A percentile compares a stretch with the other conserved stretches of the same genome.
Conservation (phyloP, 176 grass and related monocot species). For the Cymbopogon citratus region DNA sequence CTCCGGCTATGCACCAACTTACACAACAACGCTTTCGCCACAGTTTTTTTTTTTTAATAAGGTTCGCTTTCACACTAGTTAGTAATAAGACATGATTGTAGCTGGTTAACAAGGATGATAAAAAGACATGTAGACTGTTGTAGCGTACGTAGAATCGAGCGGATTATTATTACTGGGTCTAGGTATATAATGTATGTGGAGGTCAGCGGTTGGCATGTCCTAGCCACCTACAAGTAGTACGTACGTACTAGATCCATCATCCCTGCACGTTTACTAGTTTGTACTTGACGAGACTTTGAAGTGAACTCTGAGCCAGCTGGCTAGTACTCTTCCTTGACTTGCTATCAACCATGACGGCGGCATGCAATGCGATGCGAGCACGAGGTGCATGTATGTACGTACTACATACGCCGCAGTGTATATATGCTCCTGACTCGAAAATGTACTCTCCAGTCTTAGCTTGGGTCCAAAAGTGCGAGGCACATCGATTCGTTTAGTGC, state of each 20-base stretch:
- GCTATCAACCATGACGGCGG: neutral
- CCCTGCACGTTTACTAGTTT: neutral
- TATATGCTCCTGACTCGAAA: neutral
- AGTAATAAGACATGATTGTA: neutral
- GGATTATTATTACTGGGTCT: neutral
- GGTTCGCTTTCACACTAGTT: neutral
- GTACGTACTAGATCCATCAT: neutral
- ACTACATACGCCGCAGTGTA: too few species aligned
- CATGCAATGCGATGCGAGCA: neutral
- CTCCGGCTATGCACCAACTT: neutral
- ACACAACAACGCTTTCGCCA: neutral
- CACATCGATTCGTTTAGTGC: neutral
- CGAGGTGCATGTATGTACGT: neutral
- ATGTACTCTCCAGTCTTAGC: neutral
- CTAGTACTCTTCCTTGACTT: neutral
- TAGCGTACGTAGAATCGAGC: neutral
- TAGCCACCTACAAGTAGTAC: neutral
- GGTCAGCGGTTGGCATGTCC: neutral
- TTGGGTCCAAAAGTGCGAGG: neutral
- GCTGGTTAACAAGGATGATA: neutral
- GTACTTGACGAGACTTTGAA: slow-evolving; percentile 24
- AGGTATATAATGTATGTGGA: too few species aligned
- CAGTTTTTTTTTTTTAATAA: too few species aligned
- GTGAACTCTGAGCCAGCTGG: slow-evolving; percentile 11
- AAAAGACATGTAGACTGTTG: neutral